Percentiles rank a stretch among this genome's conserved stretches.
Conservation (phyloP, 768 basidiomycete species). For the Mrakia gelida region DNA sequence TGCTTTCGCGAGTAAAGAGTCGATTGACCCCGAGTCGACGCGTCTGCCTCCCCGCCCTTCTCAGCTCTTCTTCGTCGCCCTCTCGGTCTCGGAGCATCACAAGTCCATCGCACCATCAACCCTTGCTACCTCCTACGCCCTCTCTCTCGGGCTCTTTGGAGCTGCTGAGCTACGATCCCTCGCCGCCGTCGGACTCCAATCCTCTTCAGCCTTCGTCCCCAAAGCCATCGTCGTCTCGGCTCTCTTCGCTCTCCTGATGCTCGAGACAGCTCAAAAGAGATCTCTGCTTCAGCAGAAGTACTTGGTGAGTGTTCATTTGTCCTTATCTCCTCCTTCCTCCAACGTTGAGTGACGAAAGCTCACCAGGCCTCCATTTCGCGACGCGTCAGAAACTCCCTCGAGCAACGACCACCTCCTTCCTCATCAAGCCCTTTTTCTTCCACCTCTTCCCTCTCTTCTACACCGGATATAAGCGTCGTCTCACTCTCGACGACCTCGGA, state of each 20-base stretch:
- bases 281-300: conserved; percentile 5
- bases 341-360: too few relatives aligned
- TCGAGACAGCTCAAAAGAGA: conserved; percentile 20
- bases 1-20: not conserved
- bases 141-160: conserved; percentile 13
- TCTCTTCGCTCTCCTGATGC: conserved; percentile 2
- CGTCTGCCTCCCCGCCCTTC: too few relatives aligned
- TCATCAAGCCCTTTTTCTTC: conserved; percentile 19
- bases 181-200: conserved; percentile 10
- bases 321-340: too few relatives aligned
- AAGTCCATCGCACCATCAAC: conserved; percentile 5
- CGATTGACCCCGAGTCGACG: not conserved
- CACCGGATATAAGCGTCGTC: conserved; percentile 3
- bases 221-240: not conserved
- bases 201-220: not conserved
- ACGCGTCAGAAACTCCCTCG: not conserved
- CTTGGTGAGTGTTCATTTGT: too few relatives aligned
- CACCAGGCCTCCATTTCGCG: too few relatives aligned
- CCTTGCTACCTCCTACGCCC: not conserved
- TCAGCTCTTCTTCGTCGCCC: conserved; percentile 4
- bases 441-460: conserved; percentile 18
- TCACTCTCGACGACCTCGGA: conserved; percentile 19
- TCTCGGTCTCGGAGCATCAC: conserved; percentile 1
- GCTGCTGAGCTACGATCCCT: conserved; percentile 20
- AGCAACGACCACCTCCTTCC: conserved; percentile 5